A percentile compares a stretch with the other conserved stretches of the same genome.
Evolutionary conservation across 176 grass and related monocot species (phyloP).

Genomic region (Oryza australiensis): DNA sequence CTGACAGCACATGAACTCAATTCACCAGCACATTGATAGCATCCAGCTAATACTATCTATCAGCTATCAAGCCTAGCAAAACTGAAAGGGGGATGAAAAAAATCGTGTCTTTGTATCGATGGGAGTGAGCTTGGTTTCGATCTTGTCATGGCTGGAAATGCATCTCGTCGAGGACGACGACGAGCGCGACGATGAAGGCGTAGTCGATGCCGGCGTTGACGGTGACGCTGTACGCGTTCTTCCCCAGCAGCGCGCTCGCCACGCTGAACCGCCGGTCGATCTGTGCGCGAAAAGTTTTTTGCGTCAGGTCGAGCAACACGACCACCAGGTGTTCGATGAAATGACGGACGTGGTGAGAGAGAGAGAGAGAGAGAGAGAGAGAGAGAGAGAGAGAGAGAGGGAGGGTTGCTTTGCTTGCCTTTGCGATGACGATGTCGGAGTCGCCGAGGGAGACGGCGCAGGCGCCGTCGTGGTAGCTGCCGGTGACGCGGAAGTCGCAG

Average conservation of each 20-base stretch:
- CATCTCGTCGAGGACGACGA: slow-evolving; percentile 69
- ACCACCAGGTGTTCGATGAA: background rate
- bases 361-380: too few species aligned
- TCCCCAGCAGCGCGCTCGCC: slow-evolving; percentile 56
- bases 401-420: slow-evolving; percentile 5
- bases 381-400: too few species aligned
- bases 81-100: background rate
- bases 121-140: background rate
- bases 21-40: background rate
- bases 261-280: slow-evolving; percentile 61
- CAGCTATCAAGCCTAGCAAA: background rate
- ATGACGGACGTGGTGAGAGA: background rate
- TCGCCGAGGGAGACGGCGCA: slow-evolving; percentile 55
- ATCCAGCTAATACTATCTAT: background rate
- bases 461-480: slow-evolving; percentile 55
- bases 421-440: slow-evolving; percentile 47
- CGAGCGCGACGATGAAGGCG: slow-evolving; percentile 71
- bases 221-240: slow-evolving; percentile 51
- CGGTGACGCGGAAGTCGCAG: slow-evolving; percentile 63
- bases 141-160: slow-evolving; percentile 40
- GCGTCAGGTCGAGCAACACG: background rate
- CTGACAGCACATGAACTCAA: background rate
- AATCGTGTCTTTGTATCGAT: background rate
- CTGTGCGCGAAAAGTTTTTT: slow-evolving; percentile 19
- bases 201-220: slow-evolving; percentile 72